A percentile compares a stretch with the other conserved stretches of the same genome.
These are phyloP conservation scores for Fusarium kyushuense DNA, from an alignment of 2,329 filamentous ascomycete genomes.

Conservation along the genomic window DNA sequence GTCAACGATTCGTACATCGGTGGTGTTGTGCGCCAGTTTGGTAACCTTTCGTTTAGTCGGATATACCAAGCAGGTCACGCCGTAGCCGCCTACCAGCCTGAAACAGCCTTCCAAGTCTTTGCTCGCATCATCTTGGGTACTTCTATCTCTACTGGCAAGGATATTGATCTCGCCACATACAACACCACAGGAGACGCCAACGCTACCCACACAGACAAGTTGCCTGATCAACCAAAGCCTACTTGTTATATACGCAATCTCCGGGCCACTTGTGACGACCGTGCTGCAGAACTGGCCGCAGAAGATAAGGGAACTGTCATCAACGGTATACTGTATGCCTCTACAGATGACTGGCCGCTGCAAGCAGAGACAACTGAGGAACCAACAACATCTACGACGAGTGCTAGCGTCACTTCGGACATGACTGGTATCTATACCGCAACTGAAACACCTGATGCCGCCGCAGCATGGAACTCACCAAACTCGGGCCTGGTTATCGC, in stretches of 20 bases:
- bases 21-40: constrained; percentile 80
- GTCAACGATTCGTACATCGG: constrained; percentile 76
- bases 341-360: constrained; percentile 58
- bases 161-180: constrained; percentile 64
- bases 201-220: constrained; percentile 66
- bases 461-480: constrained; percentile 29
- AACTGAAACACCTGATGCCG: constrained; percentile 50
- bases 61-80: constrained; percentile 76
- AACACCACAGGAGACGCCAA: constrained; percentile 68
- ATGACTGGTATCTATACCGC: constrained; percentile 54
- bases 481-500: constrained; percentile 16
- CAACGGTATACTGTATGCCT: constrained; percentile 68
- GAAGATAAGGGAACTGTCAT: constrained; percentile 66
- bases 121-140: constrained; percentile 68
- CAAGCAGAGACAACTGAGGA: constrained; percentile 45
- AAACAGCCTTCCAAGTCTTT: constrained; percentile 70
- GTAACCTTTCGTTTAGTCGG: constrained; percentile 77
- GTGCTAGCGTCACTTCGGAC: constrained; percentile 33
- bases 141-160: constrained; percentile 67
- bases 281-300: constrained; percentile 62
- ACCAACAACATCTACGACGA: constrained; percentile 38
- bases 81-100: constrained; percentile 70
- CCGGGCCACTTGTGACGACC: constrained; percentile 62
- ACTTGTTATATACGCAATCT: constrained; percentile 72
- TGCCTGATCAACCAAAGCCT: constrained; percentile 60